Conservation (phyloP, 129 eudicot species). For the Escallonia rubra region DNA sequence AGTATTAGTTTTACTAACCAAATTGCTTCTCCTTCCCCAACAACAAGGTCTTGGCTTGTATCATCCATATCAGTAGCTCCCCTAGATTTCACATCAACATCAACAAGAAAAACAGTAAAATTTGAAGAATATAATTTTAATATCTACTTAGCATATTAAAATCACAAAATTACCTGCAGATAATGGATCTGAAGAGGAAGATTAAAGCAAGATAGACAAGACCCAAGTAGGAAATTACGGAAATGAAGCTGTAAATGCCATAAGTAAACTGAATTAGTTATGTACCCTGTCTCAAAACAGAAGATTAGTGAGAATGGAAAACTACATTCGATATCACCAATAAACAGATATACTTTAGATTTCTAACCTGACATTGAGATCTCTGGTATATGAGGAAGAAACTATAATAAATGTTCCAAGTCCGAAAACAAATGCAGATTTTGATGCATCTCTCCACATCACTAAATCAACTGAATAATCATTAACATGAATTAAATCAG, state of each 20-base stretch:
- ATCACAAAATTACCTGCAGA: slow-evolving; percentile 42
- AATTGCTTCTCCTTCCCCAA: slow-evolving; percentile 90
- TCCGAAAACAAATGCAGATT: slow-evolving; percentile 79
- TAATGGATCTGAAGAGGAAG: slow-evolving; percentile 63
- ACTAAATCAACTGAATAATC: slow-evolving; percentile 64
- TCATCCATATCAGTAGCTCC: slow-evolving; percentile 33
- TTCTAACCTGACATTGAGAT: slow-evolving; percentile 71
- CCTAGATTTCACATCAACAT: slow-evolving; percentile 29
- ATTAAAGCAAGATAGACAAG: slow-evolving; percentile 86
- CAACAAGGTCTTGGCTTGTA: slow-evolving; percentile 32
- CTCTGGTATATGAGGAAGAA: slow-evolving; percentile 76
- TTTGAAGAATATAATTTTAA: not conserved
- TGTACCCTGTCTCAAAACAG: not conserved
- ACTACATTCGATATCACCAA: slow-evolving; percentile 1
- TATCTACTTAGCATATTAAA: slow-evolving; percentile 1
- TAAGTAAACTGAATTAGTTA: not conserved
- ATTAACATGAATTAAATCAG: slow-evolving; percentile 4
- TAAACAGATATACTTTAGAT: slow-evolving; percentile 1
- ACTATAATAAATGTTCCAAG: slow-evolving; percentile 69
- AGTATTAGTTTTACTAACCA: slow-evolving; percentile 64
- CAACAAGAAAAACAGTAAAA: not conserved
- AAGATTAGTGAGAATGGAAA: not conserved
- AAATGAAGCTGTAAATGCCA: slow-evolving; percentile 57
- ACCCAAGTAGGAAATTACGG: slow-evolving; percentile 77
- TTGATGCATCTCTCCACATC: slow-evolving; percentile 89